Evolutionary conservation across 495 filamentous ascomycete genomes (phyloP), one percentile per base, ranked within the genome.

Genomic region (Xylaria longipes): DNA sequence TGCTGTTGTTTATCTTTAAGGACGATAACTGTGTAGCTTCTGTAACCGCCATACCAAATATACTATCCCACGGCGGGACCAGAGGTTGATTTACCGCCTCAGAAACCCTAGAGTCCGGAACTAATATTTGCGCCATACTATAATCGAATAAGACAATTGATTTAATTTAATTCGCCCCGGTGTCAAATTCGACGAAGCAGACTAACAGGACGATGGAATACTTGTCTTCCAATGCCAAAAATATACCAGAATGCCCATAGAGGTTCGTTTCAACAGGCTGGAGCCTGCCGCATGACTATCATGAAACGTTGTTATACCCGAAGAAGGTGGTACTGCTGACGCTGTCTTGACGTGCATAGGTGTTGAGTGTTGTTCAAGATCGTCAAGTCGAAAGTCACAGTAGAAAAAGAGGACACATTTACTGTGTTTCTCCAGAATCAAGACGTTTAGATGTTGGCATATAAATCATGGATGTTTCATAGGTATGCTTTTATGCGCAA

Each of bases 261-360:
- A 41, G n/a, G 22, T 22, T 56, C 45, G 63, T 52, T 52, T 48
- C 65, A 35, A 35, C 12, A 50, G 48, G 48, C 48, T 56, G 48
- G 11, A 54, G 35, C 65, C 31, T 54, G 12, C 48, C n/a, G 48
- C 22, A 67, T 54, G 65, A 67, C 33, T 43, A 50, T 56, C 22
- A 41, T 67, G 63, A 67, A 56, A 67, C 48, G 35, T 17, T 33
- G 48, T 67, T 54, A 41, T 43, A 67, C 22, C n/a, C 33, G 29
- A 60, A n/a, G 3, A 22, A 37, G 29, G 31, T 37, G 29, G 25
- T 65, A 52, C n/a, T 54, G 64, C 64, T 67, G 64, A 54, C 31
- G 45, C 33, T 35, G 33, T 41, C 37, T 8, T 29, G 22, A 27
- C 35, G 11, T 62, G 37, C 58, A 25, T 62, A 41, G 7, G 22